Conservation (phyloP, 495 filamentous ascomycete genomes). For the Xylaria castorea region DNA sequence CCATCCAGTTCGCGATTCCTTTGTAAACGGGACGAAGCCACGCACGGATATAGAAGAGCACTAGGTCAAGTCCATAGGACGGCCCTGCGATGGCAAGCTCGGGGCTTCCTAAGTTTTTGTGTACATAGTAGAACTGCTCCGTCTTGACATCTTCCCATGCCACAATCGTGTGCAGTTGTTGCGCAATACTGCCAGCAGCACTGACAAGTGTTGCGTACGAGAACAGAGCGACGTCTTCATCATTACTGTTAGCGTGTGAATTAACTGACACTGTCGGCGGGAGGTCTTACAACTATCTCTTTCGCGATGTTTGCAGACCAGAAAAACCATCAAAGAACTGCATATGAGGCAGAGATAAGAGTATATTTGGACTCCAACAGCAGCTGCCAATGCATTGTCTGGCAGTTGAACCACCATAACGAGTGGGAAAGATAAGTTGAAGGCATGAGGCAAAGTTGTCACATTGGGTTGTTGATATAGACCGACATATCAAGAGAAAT, state of each 20-base stretch:
- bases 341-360: constrained; percentile 48
- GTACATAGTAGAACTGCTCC: constrained; percentile 47
- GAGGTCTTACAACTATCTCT: constrained; percentile 51
- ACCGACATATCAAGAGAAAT: neutral
- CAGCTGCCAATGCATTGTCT: constrained; percentile 45
- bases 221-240: constrained; percentile 52
- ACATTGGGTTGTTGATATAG: neutral
- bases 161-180: constrained; percentile 54
- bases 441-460: constrained; percentile 14
- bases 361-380: constrained; percentile 49
- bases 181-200: constrained; percentile 50
- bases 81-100: constrained; percentile 56
- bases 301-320: constrained; percentile 54
- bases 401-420: constrained; percentile 53
- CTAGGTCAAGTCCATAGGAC: constrained; percentile 50
- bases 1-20: too few species aligned
- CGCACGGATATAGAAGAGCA: constrained; percentile 57
- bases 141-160: constrained; percentile 52
- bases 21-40: neutral
- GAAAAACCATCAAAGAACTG: constrained; percentile 46
- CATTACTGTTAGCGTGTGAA: constrained; percentile 17
- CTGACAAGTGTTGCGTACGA: constrained; percentile 47
- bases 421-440: constrained; percentile 7
- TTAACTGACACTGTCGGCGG: neutral
- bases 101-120: constrained; percentile 44